These are phyloP conservation scores for Petrea volubilis DNA, from an alignment of 257 asterid species.

Conservation along the genomic window DNA sequence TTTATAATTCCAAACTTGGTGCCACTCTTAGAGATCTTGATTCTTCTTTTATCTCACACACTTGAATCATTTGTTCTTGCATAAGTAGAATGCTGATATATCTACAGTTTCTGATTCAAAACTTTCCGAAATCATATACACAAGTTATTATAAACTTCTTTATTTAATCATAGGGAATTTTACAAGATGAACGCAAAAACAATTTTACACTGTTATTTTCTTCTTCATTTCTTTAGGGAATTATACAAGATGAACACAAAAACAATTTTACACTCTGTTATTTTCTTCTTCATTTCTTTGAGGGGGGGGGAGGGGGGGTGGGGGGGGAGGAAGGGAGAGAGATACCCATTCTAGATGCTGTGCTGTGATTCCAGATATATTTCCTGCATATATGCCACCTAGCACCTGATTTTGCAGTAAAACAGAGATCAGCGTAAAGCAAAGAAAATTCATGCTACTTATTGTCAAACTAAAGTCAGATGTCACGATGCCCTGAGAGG, in stretches of 20 bases:
- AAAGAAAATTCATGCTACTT: background rate
- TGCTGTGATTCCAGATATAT: conserved; percentile 78
- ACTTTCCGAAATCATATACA: background rate
- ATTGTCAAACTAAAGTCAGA: background rate
- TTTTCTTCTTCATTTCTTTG: background rate
- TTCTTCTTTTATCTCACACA: conserved; percentile 7
- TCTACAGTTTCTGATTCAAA: conserved; percentile 17
- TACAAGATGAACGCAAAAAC: background rate
- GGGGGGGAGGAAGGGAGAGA: conserved; percentile 18
- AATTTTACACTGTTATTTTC: too few species aligned
- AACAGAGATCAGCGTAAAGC: conserved; percentile 21
- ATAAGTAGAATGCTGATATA: background rate
- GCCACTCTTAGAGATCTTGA: background rate
- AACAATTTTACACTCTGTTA: background rate
- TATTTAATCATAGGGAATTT: background rate
- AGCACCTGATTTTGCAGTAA: conserved; percentile 60
- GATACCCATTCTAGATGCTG: conserved; percentile 95
- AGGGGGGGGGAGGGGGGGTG: too few species aligned
- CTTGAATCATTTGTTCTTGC: background rate
- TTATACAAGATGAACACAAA: background rate
- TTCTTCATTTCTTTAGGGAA: too few species aligned
- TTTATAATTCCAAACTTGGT: background rate
- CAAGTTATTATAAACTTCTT: background rate
- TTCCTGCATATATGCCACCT: conserved; percentile 87
- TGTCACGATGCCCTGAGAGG: background rate